These are phyloP conservation scores for Globisporangium paroecandrum DNA, from an alignment of 352 stramenopile genomes.

Conservation along the genomic window DNA sequence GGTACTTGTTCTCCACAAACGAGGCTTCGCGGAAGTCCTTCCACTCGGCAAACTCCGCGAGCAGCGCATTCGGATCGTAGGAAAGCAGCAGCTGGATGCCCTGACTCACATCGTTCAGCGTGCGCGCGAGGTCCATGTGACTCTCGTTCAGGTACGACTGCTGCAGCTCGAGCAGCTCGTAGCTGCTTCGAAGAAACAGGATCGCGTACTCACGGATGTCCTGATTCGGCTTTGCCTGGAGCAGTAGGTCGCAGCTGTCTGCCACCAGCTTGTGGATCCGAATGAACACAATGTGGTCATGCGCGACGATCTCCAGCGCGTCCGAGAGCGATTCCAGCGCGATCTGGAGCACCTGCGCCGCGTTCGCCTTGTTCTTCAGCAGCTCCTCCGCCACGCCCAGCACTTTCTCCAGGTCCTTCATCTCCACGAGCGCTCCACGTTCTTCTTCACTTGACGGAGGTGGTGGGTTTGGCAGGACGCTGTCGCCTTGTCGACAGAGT, in stretches of 20 bases:
- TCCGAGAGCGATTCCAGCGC: conserved; percentile 82
- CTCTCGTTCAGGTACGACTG: conserved; percentile 71
- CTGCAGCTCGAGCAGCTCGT: conserved; percentile 89
- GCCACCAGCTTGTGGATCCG: conserved; percentile 90
- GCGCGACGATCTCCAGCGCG: conserved; percentile 73
- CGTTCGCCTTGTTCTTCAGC: conserved; percentile 46
- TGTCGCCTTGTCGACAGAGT: conserved; percentile 71
- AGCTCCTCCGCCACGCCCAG: conserved; percentile 56
- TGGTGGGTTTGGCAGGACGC: conserved; percentile 39
- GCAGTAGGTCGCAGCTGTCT: conserved; percentile 85
- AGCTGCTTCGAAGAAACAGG: conserved; percentile 83
- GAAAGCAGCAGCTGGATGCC: conserved; percentile 89
- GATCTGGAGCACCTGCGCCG: conserved; percentile 51
- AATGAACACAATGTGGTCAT: conserved; percentile 87
- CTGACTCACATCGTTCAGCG: conserved; percentile 90
- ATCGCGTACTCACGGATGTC: conserved; percentile 83
- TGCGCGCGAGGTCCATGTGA: conserved; percentile 90
- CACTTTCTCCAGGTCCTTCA: conserved; percentile 66
- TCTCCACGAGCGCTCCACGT: conserved; percentile 16
- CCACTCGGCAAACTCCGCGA: conserved; percentile 84
- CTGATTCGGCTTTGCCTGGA: conserved; percentile 54
- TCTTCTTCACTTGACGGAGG: conserved; percentile 19
- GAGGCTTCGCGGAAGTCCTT: conserved; percentile 87
- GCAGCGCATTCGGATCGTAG: conserved; percentile 77
- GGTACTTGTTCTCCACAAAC: conserved; percentile 84